Conservation (phyloP, 2,329 filamentous ascomycete species). For the Phialocephala sp. region DNA sequence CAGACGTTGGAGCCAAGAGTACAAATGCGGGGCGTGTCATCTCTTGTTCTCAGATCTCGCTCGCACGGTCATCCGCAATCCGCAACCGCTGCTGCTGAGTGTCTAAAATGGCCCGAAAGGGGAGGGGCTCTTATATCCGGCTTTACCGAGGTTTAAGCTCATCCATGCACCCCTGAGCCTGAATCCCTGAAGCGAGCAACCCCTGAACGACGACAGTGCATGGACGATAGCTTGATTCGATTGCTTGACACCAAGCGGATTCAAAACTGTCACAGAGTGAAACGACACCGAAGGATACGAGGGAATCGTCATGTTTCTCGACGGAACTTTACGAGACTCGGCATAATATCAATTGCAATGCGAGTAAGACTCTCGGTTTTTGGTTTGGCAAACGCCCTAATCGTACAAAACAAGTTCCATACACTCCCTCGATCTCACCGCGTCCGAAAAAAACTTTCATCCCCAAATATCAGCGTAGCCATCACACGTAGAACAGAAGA, state of each 20-base stretch:
- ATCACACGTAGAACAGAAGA: slow-evolving; percentile 21
- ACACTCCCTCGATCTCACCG: slow-evolving; percentile 8
- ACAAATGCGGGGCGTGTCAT: slow-evolving; percentile 18
- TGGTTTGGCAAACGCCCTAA: slow-evolving; percentile 12
- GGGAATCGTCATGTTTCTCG: slow-evolving; percentile 2
- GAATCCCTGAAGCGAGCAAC: slow-evolving; percentile 5
- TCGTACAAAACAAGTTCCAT: slow-evolving; percentile 21
- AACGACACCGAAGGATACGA: slow-evolving; percentile 10
- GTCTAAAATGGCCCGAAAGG: neutral
- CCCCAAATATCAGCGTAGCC: slow-evolving; percentile 20
- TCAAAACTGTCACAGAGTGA: slow-evolving; percentile 26
- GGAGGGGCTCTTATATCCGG: slow-evolving; percentile 16
- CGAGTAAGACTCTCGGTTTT: slow-evolving; percentile 11
- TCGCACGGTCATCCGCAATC: neutral
- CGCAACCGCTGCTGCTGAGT: neutral
- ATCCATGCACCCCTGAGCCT: neutral
- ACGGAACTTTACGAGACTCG: slow-evolving; percentile 1
- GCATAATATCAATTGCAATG: slow-evolving; percentile 6
- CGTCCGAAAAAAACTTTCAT: slow-evolving; percentile 17
- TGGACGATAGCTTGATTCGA: slow-evolving; percentile 5
- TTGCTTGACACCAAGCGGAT: slow-evolving; percentile 17
- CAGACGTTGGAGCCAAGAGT: slow-evolving; percentile 7
- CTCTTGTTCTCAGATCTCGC: slow-evolving; percentile 5
- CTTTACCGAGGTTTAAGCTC: neutral
- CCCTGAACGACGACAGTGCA: slow-evolving; percentile 12